Base-by-base conservation (phyloP, 108 stramenopile genomes). In the Aurantiochytrium sp. region DNA sequence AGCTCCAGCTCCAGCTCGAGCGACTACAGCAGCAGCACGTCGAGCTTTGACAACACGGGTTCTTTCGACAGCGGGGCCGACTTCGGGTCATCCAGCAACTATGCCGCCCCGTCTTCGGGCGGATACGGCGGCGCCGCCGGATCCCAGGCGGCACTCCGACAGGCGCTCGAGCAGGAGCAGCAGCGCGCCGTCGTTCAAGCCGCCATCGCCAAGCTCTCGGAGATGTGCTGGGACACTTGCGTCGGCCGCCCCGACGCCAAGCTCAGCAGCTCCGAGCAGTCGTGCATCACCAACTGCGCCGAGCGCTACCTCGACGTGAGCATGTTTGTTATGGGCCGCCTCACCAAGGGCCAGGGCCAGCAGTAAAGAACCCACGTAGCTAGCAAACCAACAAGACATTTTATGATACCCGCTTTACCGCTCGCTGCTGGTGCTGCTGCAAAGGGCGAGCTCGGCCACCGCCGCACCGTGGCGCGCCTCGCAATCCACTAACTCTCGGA, bases 221-320 rank as follows among this genome's bases (percentile, higher is more conserved):
- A 81, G 73, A 41, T 81, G 73, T 81, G 73, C 73, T 81, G 73
- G 73, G 73, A 81, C 39, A 81, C 73, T 17, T 81, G 73, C 73
- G 73, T 81, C 42, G 73, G 73, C 73, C 39, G 45, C 42, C 73
- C 73, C 45, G 73, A 81, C 73, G 73, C 73, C 42, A 81, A 81
- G 73, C 73, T 81, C 42, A 81, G 73, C 73, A 81, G 73, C 73
- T 81, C 73, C 27, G 73, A 81, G 73, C 39, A 41, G 27, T 21
- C 39, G 12, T 81, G 73, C 73, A 81, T 81, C 39, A 48, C 21
- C 73, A 81, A 48, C 73, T 81, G 73, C 73, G 73, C 73, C 42
- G 73, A 81, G 73, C 39, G 73, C 42, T 81, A 81, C 73, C 45
- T 81, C 12, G 73, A 81, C 39, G 45, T 48, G 21, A 48, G 42